Conservation (phyloP, 1,139 yeast species). For the Diutina rugosa region DNA sequence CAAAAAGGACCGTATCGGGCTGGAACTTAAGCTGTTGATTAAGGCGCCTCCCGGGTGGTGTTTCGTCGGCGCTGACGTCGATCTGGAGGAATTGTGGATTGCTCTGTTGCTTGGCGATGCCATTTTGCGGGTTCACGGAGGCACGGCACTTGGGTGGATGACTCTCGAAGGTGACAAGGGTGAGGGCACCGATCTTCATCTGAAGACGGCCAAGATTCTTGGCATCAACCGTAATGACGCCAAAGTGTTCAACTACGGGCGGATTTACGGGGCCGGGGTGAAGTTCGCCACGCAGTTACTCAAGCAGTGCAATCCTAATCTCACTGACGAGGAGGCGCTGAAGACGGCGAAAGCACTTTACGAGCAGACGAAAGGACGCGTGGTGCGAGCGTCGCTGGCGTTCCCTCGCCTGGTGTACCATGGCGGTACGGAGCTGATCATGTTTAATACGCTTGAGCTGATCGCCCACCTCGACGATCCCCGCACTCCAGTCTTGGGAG, state of each 20-base stretch:
- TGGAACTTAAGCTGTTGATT: slow-evolving; percentile 81
- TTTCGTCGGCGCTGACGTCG: slow-evolving; percentile 97
- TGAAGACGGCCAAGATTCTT: slow-evolving; percentile 81
- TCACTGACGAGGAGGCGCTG: slow-evolving; percentile 62
- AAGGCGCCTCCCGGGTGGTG: slow-evolving; percentile 82
- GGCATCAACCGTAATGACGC: slow-evolving; percentile 90
- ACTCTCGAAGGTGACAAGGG: slow-evolving; percentile 89
- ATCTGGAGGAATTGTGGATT: slow-evolving; percentile 96
- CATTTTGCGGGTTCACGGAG: slow-evolving; percentile 79
- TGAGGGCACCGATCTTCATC: slow-evolving; percentile 88
- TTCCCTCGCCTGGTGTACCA: slow-evolving; percentile 41
- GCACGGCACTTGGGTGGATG: slow-evolving; percentile 98
- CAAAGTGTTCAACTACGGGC: slow-evolving; percentile 88
- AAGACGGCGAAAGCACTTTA: slow-evolving; percentile 58
- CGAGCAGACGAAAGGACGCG: slow-evolving; percentile 69
- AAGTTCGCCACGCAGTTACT: slow-evolving; percentile 75
- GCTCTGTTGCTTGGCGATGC: slow-evolving; percentile 94
- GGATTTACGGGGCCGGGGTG: slow-evolving; percentile 96
- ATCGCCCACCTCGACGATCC: slow-evolving; percentile 83
- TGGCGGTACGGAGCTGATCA: slow-evolving; percentile 90
- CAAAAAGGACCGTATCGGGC: slow-evolving; percentile 72
- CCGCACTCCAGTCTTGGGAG: slow-evolving; percentile 83
- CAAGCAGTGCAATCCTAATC: slow-evolving; percentile 64
- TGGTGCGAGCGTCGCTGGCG: slow-evolving; percentile 12
- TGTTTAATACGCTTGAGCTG: slow-evolving; percentile 78